These are phyloP conservation scores for Petunia axillaris DNA, from an alignment of 257 asterid genomes.

Conservation along the genomic window DNA sequence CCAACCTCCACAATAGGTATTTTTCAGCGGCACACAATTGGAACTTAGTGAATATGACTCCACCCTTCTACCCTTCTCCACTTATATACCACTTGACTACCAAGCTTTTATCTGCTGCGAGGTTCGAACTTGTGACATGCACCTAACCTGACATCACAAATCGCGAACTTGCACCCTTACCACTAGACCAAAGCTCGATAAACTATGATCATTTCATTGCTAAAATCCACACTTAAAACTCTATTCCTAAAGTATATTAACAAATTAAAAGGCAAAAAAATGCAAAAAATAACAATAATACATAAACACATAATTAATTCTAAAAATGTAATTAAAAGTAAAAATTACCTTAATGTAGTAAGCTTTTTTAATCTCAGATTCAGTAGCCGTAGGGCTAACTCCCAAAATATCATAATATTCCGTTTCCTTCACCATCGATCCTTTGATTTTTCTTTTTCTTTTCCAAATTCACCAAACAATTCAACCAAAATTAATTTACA, in stretches of 20 bases:
- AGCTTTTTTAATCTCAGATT: conserved; percentile 72
- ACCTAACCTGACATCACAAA: neutral
- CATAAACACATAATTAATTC: neutral
- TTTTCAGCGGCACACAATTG: too few species aligned
- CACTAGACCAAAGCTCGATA: neutral
- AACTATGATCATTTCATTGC: neutral
- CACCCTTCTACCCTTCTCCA: neutral
- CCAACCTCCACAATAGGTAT: too few species aligned
- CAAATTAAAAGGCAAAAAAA: neutral
- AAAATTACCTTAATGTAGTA: conserved; percentile 64
- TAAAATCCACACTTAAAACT: neutral
- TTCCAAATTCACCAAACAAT: neutral
- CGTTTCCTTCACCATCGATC: conserved; percentile 74
- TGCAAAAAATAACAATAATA: neutral
- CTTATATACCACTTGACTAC: neutral
- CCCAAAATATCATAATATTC: conserved; percentile 80
- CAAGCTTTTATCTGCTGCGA: neutral
- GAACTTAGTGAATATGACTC: too few species aligned
- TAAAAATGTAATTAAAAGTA: neutral
- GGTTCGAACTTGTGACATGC: neutral
- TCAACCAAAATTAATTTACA: neutral
- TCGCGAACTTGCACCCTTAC: neutral
- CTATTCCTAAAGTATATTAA: neutral
- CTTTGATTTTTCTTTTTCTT: neutral
- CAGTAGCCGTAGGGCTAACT: conserved; percentile 69